Evolutionary conservation across 169 alveolate genomes (phyloP), one percentile per base, ranked within the genome.

Genomic region (Amoebophrya sp.): DNA sequence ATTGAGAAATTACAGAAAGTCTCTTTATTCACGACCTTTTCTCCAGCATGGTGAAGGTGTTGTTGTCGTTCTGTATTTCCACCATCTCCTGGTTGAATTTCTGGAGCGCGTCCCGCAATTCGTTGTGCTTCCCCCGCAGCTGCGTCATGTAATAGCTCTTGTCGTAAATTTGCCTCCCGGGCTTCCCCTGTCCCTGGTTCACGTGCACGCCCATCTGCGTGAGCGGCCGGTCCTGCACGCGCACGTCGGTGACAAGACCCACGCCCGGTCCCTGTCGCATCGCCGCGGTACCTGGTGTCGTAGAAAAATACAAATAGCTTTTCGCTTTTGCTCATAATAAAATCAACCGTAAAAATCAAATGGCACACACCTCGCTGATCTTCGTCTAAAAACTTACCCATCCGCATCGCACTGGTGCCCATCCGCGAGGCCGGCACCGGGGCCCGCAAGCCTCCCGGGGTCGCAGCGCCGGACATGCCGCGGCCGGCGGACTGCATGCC

Each of bases 61-160:
- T 33, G 90, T 12, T 38, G 93, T 92, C 93, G 92, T 89, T 89
- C 92, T 92, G 93, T 90, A 92, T 92, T 54, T 89, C 92, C 54
- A 54, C 89, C 90, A 89, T 89, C 93, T 92, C 93, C 89, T 66
- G 40, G 92, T 66, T 92, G 66, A 92, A 54, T 35, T 83, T n/a
- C 32, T 40, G 40, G 39, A 92, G 66, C 89, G 89, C 93, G 77
- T 92, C 93, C 3, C 12, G 39, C 66, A 92, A 77, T 89, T 91
- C 93, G 91, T 91, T 35, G 53, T 29, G 40, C 40, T 1, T 39
- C 88, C 10, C 10, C 32, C 88, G 88, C 88, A 66, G 35, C 35
- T 66, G 38, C 38, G 38, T 25, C 88, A 66, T 66, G 88, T 66
- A 66, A n/a, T 66, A 47, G 66, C 66, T 47, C 66, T 47, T 47